These are phyloP conservation scores for Pisolithus orientalis DNA, from an alignment of 768 basidiomycete species.

Conservation along the genomic window DNA sequence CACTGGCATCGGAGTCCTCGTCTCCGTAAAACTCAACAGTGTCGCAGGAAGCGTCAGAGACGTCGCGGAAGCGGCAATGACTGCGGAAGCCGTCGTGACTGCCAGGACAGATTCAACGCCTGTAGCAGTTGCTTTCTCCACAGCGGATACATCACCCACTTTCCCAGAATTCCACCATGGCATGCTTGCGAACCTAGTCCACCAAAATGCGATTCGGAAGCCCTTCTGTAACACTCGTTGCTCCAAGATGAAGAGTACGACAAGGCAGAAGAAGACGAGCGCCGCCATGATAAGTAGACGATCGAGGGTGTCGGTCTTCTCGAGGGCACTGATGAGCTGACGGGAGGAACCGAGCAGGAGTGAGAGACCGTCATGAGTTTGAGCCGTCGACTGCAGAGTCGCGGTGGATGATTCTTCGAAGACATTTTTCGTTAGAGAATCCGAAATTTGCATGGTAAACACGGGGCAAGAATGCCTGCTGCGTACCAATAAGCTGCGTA, in stretches of 20 bases:
- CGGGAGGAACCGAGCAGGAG: constrained; percentile 73
- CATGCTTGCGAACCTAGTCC: constrained; percentile 58
- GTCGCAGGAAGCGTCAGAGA: not conserved
- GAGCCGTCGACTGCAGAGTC: constrained; percentile 66
- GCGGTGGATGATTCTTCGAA: constrained; percentile 68
- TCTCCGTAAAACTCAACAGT: not conserved
- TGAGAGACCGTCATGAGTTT: constrained; percentile 70
- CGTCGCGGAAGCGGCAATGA: not conserved
- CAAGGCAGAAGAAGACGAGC: constrained; percentile 77
- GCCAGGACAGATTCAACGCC: not conserved
- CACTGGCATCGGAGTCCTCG: not conserved
- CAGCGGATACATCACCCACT: too few relatives aligned
- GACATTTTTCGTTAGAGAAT: not conserved
- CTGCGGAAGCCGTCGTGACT: not conserved
- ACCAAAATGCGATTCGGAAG: constrained; percentile 78
- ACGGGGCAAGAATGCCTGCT: not conserved
- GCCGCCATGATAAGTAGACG: constrained; percentile 77
- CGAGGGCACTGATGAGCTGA: constrained; percentile 79
- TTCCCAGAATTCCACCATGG: not conserved
- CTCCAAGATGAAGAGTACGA: constrained; percentile 83
- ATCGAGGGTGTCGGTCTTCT: constrained; percentile 90
- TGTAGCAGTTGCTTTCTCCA: not conserved
- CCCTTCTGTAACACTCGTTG: constrained; percentile 79
- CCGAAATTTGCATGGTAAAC: not conserved
- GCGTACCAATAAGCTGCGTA: constrained; percentile 75